Evolutionary conservation across 768 basidiomycete species (phyloP), one percentile per base, ranked within the genome.

Genomic region (Kwoniella europaea): DNA sequence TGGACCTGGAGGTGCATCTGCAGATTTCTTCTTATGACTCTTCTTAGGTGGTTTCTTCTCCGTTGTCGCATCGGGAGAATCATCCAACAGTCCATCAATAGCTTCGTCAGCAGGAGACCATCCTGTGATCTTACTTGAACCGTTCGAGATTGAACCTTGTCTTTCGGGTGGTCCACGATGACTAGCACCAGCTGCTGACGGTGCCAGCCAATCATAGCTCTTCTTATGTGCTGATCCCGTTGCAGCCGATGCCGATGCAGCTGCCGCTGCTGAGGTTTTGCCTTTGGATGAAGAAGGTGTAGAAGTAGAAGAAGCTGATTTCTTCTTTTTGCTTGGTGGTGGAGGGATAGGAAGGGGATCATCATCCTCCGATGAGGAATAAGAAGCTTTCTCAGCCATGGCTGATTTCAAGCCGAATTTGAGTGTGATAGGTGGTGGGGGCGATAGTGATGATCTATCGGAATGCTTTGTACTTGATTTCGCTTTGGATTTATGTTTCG

Each of bases 341-440:
- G 55, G 63, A 12, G 57, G 67, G 9, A 57, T 63, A 50, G 64
- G 59, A 16, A 54, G 43, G 4, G 44, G 60, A 44, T 58, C 71
- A 20, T 69, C 65, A 24, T 72, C 72, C n/a, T 73, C 72, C 2
- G 72, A 73, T 18, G 72, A 73, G n/a, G 72, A 73, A 41, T 73
- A 73, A 1, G 68, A 27, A 16, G 72, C 72, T 29, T 69, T 60
- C 22, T 75, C 71, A n/a, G 70, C 67, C 27, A 66, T 66, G 46
- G 72, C 53, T n/a, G 62, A 72, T 65, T 69, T 71, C 55, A 75
- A 56, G 4, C 75, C 74, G 12, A 80, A 64, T 59, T 74, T 74
- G 41, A 80, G 79, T 2, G 77, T 78, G 55, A 80, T 75, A 13
- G 79, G 79, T 52, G 77, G 79, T 18, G 79, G 79, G 15, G 79